Conservation (phyloP, 768 basidiomycete genomes). For the Kondoa malvinella region DNA sequence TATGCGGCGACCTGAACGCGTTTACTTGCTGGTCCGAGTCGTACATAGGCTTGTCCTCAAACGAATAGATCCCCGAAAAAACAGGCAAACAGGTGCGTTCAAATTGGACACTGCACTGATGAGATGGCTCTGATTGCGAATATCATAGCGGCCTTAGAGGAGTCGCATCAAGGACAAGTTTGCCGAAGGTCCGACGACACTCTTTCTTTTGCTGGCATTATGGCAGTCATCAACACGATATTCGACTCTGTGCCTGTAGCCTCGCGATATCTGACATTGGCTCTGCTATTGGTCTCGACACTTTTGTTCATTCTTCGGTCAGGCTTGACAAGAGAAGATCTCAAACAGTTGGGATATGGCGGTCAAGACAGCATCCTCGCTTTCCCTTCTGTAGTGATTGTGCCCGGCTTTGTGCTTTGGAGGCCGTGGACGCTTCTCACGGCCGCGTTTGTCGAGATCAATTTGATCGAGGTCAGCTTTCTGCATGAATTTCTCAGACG, state of each 20-base stretch:
- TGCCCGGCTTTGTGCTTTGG: slow-evolving; percentile 22
- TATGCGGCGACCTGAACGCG: no score
- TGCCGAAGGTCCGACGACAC: no score
- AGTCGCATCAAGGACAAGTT: no score
- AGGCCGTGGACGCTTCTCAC: slow-evolving; percentile 84
- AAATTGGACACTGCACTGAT: no score
- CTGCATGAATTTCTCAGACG: neutral
- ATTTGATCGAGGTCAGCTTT: slow-evolving; percentile 56
- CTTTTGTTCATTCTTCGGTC: slow-evolving; percentile 19
- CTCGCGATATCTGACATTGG: slow-evolving; percentile 17
- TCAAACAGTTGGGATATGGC: neutral
- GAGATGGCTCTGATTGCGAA: no score
- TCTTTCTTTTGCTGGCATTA: neutral
- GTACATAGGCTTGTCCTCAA: no score
- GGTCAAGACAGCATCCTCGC: slow-evolving; percentile 17
- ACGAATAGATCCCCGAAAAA: no score
- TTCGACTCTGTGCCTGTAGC: slow-evolving; percentile 18
- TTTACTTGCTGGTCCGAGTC: no score
- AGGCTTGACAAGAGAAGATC: neutral
- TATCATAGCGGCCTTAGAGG: no score
- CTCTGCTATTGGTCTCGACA: slow-evolving; percentile 12
- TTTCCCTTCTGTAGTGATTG: slow-evolving; percentile 25
- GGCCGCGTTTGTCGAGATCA: slow-evolving; percentile 69
- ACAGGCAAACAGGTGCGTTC: no score
- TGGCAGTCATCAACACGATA: slow-evolving; percentile 13